Evolutionary conservation across 2,329 filamentous ascomycete species (phyloP), one percentile per base, ranked within the genome.

Genomic region (Nemania serpens): DNA sequence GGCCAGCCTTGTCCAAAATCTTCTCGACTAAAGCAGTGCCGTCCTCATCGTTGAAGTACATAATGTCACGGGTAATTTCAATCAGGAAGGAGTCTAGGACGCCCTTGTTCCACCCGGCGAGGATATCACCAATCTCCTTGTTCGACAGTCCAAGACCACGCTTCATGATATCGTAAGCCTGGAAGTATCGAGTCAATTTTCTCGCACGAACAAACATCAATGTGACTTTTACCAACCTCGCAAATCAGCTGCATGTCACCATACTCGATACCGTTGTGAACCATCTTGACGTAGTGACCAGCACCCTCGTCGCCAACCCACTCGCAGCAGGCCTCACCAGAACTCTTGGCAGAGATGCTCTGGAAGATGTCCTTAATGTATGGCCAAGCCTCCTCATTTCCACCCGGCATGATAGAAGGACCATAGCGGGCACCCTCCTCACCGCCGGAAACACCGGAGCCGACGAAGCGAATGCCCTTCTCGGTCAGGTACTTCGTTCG

Each of bases 241-340:
- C 90, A 96, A 78, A 99, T 99, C 75, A 99, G 87, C 86, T 99
- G 95, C 95, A 99, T 99, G 84, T 99, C 95, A 88, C 95, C 95
- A 79, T 99, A 99, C 84, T 99, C 95, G 74, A 99, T 99, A 87
- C 95, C 95, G 83, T 99, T 99, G 90, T 99, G 95, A 67, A 99
- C 95, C 95, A 99, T 99, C 91, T 99, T 99, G 85, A 99, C 94
- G 86, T 97, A 99, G 89, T 99, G 95, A 73, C 95, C 95, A 82
- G 95, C 91, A 88, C 95, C 95, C 81, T 98, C 93, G 82, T 98
- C 95, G 83, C 95, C 95, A 74, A 99, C 95, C 95, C 95, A 99
- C 82, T 99, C 95, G 77, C 95, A 99, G 88, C 95, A 99, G 69
- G 95, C 83, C 86, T 99, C 95, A 74, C 89, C 89, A 75, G 97